These are phyloP conservation scores for Paraconiothyrium brasiliense DNA, from an alignment of 2,329 filamentous ascomycete species.

Conservation along the genomic window DNA sequence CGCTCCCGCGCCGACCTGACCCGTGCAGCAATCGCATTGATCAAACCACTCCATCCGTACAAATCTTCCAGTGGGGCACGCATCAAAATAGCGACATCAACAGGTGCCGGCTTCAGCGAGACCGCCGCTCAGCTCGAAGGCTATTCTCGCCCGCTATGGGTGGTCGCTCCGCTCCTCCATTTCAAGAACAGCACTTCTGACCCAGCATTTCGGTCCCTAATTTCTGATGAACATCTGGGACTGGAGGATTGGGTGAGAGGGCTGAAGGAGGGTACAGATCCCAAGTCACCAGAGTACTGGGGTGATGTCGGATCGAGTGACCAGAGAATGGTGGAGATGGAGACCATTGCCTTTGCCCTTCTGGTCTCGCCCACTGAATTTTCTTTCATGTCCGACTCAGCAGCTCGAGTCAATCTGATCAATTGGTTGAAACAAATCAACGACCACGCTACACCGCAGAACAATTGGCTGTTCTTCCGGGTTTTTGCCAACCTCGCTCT, in stretches of 20 bases:
- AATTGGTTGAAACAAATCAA: constrained; percentile 55
- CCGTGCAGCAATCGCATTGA: constrained; percentile 19
- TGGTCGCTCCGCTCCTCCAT: constrained; percentile 21
- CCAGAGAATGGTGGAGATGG: constrained; percentile 62
- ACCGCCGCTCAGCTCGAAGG: constrained; percentile 32
- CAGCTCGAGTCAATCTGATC: constrained; percentile 44
- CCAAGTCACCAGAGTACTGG: constrained; percentile 53
- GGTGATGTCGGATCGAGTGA: constrained; percentile 54
- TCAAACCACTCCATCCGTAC: constrained; percentile 25
- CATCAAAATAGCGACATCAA: constrained; percentile 28
- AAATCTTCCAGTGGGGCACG: constrained; percentile 24
- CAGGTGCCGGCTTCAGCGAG: constrained; percentile 29
- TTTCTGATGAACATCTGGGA: neutral
- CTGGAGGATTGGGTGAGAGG: constrained; percentile 25
- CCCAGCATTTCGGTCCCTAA: neutral
- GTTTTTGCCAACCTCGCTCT: constrained; percentile 59
- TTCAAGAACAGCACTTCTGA: neutral
- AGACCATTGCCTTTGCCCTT: constrained; percentile 57
- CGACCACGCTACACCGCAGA: constrained; percentile 53
- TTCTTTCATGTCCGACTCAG: constrained; percentile 24
- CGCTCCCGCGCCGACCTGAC: constrained; percentile 20
- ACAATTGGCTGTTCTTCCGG: constrained; percentile 62
- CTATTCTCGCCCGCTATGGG: constrained; percentile 30
- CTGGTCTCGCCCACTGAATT: constrained; percentile 51
- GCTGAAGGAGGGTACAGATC: constrained; percentile 32